Base-by-base conservation (phyloP, 1,139 yeast species). In the Saccharomyces hybrid region DNA sequence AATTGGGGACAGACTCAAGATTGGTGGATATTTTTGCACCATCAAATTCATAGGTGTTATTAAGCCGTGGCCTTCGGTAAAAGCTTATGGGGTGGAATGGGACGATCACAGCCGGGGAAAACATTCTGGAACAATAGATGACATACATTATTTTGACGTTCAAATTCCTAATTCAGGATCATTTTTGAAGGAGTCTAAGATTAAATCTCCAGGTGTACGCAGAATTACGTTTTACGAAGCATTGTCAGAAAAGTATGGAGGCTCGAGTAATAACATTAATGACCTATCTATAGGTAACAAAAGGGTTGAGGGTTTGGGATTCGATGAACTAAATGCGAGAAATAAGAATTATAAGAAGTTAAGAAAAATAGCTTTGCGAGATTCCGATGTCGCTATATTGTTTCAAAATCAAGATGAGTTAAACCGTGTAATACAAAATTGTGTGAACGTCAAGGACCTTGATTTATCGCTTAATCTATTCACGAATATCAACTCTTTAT, bases 81-180 rank as follows among this genome's bases (percentile, higher is more conserved):
- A 59, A 0, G 90, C 93, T 0, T 70, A 80, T 14, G 97, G 97
- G 0, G 77, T 91, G 1, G 97, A 91, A 67, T 91, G 97, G 97
- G 97, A 91, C 66, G 75, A 82, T 53, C 69, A 72, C 0, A 48
- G 55, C 0, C 60, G 67, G 2, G 91, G 91, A 1, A 83, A 80
- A 60, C 79, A 85, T 63, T 69, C 75, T 54, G 93, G 93, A 0
- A 54, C 62, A 1, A 57, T 78, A 42, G 67, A 75, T 25, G 84
- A 80, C 0, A 60, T 66, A 0, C 60, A 65, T 47, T 82, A 82
- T 62, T 85, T 85, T 64, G 42, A 57, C 11, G 65, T 69, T 4
- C 13, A 29, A 0, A 58, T 64, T 49, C 65, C 59, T 1, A 68
- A 67, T 1, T 67, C 86, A 1, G 96, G 89, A 0, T 83, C 95